Evolutionary conservation across 805 yeast species (phyloP), one percentile per base, ranked within the genome.

Genomic region (Ogataea sp.): DNA sequence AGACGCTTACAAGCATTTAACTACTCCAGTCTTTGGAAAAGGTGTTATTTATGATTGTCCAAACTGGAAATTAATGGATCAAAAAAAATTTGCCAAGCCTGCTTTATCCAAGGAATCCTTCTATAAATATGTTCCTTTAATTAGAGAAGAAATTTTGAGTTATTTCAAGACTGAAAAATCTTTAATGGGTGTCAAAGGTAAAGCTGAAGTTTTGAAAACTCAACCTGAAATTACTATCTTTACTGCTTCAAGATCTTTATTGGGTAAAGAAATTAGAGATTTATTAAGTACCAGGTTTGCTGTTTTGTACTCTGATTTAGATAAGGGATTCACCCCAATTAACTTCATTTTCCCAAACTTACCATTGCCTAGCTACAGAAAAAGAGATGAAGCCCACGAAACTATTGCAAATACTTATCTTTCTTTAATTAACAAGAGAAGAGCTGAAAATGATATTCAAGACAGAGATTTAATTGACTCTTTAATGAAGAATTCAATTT

Each of bases 21-120:
- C 98, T n/a, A 90, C 97, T n/a, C 98, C 98, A 13, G 96, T 88
- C 14, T 93, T 93, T 51, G 98, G 98, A 52, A 79, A 88, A 56
- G 98, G 97, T 54, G 98, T 93, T 39, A 84, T 93, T 39, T 93
- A 93, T 60, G 98, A 93, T 66, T 90, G 97, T 65, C 87, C 98
- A 46, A 93, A 93, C 67, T 66, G 78, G 54, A 78, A 88, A 49
- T 75, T 93, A 55, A 93, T 93, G 98, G 98, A 93, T 61, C 98
- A 93, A 65, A 93, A 93, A 77, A 93, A 88, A 68, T 93, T 93
- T 55, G 95, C 89, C 46, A 93, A 93, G 65, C 75, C 76, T 39
- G 94, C 96, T 18, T 72, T 93, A 51, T 83, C 96, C 21, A 77
- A 75, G 47, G 96, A 85, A 34, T 77, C 94, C 1, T 93, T 93